Base-by-base conservation (phyloP, 1,284 basidiomycete species). In the Sparassis latifolia region DNA sequence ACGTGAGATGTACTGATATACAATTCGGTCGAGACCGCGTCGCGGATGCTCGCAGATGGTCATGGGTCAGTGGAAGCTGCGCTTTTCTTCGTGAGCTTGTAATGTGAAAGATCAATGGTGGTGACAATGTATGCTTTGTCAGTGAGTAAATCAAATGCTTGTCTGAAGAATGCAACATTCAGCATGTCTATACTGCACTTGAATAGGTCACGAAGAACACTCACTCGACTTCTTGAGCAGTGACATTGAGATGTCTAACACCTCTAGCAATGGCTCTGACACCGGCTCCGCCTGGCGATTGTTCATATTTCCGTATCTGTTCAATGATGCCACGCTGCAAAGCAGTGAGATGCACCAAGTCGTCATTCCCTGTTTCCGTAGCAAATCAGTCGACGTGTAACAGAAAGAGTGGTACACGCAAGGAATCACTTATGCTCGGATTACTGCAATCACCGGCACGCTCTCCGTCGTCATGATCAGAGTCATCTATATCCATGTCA, bases 301-400 rank as follows among this genome's bases (percentile, higher is more conserved):
- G 12, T 3, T 46, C n/a, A 1, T 72, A 69, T 45, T 67, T 67
- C 30, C 58, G 57, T 48, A 92, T 80, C 53, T 78, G 75, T 43
- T 79, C 64, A 59, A 92, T 69, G 55, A 95, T 87, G 31, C 73
- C 70, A 44, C 79, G 76, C 57, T 92, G 80, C 33, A 91, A 62
- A 3, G 67, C 56, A 10, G 80, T 79, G n/a, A 89, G 71, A 56
- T 82, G 69, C 1, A 77, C 72, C 54, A 75, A 85, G 52, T 78
- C 74, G 49, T 78, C 79, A 39, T 53, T 52, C 33, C 30, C 20
- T 2, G 20, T 20, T 20, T 20, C 20, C 20, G 1, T 20, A 20
- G 20, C 20, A 20, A 20, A 20, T 20, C 20, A 20, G 20, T 20
- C 20, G 20, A 20, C 20, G 20, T 20, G 20, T 20, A 3, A n/a